These are phyloP conservation scores for Endocarpon pusillum DNA, from an alignment of 495 filamentous ascomycete genomes.

Conservation along the genomic window DNA sequence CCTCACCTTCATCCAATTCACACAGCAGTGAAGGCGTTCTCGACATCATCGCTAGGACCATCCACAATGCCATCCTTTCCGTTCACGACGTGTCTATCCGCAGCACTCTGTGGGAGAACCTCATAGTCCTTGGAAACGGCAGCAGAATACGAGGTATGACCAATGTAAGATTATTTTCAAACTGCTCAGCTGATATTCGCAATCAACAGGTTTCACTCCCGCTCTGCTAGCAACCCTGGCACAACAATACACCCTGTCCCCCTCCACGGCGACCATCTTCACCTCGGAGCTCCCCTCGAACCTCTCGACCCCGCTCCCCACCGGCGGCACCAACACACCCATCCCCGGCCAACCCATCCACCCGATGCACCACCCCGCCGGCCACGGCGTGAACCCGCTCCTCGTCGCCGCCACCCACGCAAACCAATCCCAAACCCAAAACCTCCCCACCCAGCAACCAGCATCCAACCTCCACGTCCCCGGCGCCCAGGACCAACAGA, in stretches of 20 bases:
- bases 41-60: constrained; percentile 59
- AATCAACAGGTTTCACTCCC: constrained; percentile 53
- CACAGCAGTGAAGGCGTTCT: constrained; percentile 49
- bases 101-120: constrained; percentile 70
- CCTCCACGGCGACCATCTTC: constrained; percentile 84
- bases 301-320: constrained; percentile 74
- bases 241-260: constrained; percentile 74
- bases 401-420: constrained; percentile 78
- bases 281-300: constrained; percentile 87
- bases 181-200: constrained; percentile 5
- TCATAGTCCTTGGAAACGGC: constrained; percentile 81
- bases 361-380: constrained; percentile 25
- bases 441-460: constrained; percentile 20
- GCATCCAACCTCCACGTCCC: constrained; percentile 21
- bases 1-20: constrained; percentile 19
- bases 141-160: constrained; percentile 69
- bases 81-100: constrained; percentile 67
- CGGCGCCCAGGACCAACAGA: constrained; percentile 8
- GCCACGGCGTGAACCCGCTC: constrained; percentile 69
- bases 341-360: constrained; percentile 13
- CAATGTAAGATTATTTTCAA: background rate
- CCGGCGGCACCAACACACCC: constrained; percentile 84
- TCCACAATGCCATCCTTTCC: constrained; percentile 63
- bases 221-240: constrained; percentile 63
- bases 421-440: constrained; percentile 33